Percentiles rank a stretch among this genome's conserved stretches.
Evolutionary conservation across 129 eudicot genomes (phyloP).

Genomic region (Silybum marianum): DNA sequence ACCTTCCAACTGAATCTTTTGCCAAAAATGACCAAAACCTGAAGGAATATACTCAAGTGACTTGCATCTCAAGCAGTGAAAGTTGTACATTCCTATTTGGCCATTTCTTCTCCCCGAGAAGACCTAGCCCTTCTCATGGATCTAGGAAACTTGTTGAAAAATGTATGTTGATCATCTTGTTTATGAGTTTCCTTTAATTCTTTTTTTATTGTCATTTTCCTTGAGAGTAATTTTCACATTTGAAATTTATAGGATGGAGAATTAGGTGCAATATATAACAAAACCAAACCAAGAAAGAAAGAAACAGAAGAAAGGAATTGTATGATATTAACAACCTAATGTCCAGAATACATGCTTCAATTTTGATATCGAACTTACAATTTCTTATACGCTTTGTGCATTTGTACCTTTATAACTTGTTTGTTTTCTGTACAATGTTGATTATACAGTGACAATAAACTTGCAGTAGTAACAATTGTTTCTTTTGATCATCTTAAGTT

Average conservation of each 20-base stretch:
- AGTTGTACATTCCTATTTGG: neutral
- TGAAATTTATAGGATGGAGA: neutral
- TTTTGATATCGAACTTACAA: neutral
- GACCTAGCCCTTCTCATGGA: conserved; percentile 1
- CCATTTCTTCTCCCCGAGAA: neutral
- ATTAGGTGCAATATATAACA: neutral
- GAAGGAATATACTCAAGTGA: neutral
- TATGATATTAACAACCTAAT: neutral
- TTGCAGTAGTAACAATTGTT: neutral
- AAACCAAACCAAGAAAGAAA: neutral
- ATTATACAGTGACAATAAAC: conserved; percentile 5
- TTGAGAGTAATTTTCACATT: neutral
- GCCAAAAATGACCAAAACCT: neutral
- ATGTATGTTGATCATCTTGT: neutral
- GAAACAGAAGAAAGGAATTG: neutral
- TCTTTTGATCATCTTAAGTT: conserved; percentile 1
- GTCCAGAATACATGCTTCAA: neutral
- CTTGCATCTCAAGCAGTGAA: neutral
- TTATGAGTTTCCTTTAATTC: neutral
- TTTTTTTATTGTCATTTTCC: neutral
- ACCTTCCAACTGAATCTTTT: neutral
- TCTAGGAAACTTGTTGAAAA: neutral
- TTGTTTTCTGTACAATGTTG: conserved; percentile 19
- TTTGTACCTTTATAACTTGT: conserved; percentile 1
- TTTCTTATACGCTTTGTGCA: neutral